Conservation (phyloP, 179 eudicot species). For the Kewa caespitosa region DNA sequence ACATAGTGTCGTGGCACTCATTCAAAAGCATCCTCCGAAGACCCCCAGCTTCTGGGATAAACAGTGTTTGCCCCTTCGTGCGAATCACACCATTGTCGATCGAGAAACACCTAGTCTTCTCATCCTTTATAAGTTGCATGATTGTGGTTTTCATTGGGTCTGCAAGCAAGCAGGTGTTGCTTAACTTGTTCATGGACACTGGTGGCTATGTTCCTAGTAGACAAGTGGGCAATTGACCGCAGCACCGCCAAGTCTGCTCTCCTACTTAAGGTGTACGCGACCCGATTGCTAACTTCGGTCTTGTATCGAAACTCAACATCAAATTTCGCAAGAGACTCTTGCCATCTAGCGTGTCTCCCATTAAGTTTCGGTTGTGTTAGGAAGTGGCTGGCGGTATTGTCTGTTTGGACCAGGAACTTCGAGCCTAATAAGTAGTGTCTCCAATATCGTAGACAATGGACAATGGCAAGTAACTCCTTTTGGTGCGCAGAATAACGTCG, state of each 20-base stretch:
- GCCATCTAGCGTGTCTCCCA: conserved; percentile 10
- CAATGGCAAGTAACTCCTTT: conserved; percentile 1
- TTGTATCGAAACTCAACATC: conserved; percentile 6
- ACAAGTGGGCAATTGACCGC: background rate
- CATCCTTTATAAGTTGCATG: background rate
- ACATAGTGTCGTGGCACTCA: background rate
- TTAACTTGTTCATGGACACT: background rate
- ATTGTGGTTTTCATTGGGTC: background rate
- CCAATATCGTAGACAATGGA: background rate
- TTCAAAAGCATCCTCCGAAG: background rate
- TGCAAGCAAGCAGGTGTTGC: too few species aligned
- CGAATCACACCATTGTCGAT: background rate
- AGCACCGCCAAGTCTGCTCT: background rate
- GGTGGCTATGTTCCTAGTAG: background rate
- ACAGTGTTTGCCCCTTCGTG: background rate
- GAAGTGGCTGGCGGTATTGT: background rate
- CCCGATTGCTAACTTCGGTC: background rate
- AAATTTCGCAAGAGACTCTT: background rate
- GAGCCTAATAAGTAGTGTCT: background rate
- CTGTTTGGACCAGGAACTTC: background rate
- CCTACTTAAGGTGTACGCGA: conserved; percentile 9
- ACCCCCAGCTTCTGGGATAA: background rate
- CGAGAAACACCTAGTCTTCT: background rate
- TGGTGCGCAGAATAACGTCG: background rate
- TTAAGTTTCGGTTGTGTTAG: background rate